Evolutionary conservation across 495 filamentous ascomycete genomes (phyloP).

Genomic region (Emericellopsis terricola): DNA sequence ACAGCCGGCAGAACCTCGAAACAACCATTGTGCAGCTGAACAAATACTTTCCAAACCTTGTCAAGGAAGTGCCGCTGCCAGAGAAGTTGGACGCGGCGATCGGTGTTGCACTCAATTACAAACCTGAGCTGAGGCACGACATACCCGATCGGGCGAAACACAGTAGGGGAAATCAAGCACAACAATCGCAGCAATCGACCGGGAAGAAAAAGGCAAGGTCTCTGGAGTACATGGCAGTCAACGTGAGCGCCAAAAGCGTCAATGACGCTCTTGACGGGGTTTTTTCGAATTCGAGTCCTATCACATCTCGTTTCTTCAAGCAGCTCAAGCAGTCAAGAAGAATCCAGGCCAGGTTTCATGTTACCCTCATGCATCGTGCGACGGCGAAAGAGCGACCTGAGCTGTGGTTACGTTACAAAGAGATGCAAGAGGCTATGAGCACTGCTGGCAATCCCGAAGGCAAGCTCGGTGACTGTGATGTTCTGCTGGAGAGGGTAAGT

Average conservation of each 20-base stretch:
- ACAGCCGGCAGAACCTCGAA: conserved; percentile 76
- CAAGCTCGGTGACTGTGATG: conserved; percentile 26
- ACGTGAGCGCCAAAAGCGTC: conserved; percentile 39
- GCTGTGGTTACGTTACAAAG: conserved; percentile 51
- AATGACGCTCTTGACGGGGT: conserved; percentile 41
- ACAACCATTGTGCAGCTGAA: conserved; percentile 53
- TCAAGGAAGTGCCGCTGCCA: conserved; percentile 48
- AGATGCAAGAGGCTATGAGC: conserved; percentile 20
- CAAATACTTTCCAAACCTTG: conserved; percentile 51
- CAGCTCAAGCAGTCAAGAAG: conserved; percentile 54
- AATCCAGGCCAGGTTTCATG: conserved; percentile 74
- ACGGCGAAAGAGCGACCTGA: conserved; percentile 35
- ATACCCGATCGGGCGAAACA: conserved; percentile 32
- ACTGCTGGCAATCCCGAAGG: conserved; percentile 15
- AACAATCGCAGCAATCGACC: conserved; percentile 11
- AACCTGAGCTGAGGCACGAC: conserved; percentile 54
- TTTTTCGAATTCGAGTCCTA: conserved; percentile 34
- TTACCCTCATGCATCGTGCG: conserved; percentile 78
- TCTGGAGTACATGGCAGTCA: conserved; percentile 72
- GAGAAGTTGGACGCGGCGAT: conserved; percentile 73
- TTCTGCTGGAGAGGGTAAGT: conserved; percentile 28
- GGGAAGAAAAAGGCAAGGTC: conserved; percentile 32
- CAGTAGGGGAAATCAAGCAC: conserved; percentile 13
- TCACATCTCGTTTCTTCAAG: conserved; percentile 47
- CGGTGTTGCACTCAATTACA: conserved; percentile 54